A percentile compares a stretch with the other conserved stretches of the same genome.
Conservation (phyloP, 2,329 filamentous ascomycete species). For the Xylaria sp. region DNA sequence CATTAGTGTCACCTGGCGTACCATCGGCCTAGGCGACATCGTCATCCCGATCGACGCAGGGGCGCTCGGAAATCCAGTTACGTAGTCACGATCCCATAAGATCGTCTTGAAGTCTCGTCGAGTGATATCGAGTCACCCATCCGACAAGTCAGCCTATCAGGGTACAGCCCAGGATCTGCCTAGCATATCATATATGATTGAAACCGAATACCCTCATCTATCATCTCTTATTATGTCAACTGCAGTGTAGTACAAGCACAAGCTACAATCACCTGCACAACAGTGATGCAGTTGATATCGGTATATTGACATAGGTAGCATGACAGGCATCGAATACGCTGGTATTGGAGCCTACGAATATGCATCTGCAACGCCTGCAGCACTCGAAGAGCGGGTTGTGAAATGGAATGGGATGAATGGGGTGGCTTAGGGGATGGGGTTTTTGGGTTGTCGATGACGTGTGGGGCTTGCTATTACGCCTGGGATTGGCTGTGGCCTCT, state of each 20-base stretch:
- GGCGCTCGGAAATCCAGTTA: background rate
- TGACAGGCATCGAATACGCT: background rate
- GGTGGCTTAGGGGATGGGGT: background rate
- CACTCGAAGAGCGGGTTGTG: background rate
- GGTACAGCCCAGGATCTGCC: background rate
- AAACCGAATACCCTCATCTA: background rate
- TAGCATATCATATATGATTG: too few species aligned
- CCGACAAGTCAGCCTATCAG: background rate
- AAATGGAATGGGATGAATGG: too few species aligned
- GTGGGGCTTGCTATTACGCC: constrained; percentile 30
- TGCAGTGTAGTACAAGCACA: background rate
- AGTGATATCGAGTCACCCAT: constrained; percentile 1
- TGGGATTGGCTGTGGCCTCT: constrained; percentile 2
- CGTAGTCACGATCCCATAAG: constrained; percentile 9
- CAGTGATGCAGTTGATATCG: background rate
- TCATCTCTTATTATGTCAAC: background rate
- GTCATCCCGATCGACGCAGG: constrained; percentile 15
- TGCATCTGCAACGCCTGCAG: background rate
- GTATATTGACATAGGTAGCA: background rate
- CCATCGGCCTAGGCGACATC: background rate
- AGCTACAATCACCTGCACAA: background rate
- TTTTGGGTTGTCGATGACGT: constrained; percentile 40
- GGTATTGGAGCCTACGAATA: background rate
- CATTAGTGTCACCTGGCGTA: constrained; percentile 22
- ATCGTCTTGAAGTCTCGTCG: background rate